Conservation (phyloP, 495 filamentous ascomycete genomes). For the Podospora pseudopauciseta region DNA sequence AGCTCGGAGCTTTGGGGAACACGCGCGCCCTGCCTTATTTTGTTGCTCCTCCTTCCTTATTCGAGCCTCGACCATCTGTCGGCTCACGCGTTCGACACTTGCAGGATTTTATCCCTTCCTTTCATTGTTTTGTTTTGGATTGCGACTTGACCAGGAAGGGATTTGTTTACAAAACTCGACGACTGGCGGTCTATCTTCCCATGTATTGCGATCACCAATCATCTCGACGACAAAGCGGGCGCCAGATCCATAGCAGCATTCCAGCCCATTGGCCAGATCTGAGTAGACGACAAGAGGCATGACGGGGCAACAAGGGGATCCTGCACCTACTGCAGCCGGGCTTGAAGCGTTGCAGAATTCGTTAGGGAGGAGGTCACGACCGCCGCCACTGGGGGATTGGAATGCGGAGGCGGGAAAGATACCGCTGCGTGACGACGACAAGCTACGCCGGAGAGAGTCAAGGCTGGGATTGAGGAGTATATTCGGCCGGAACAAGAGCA, state of each 20-base stretch:
- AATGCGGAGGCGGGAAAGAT: constrained; percentile 22
- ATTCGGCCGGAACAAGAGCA: constrained; percentile 40
- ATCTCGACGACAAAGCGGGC: background rate
- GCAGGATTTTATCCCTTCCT: constrained; percentile 5
- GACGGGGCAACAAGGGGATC: constrained; percentile 17
- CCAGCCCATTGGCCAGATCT: background rate
- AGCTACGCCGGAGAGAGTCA: constrained; percentile 43
- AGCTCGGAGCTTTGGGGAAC: constrained; percentile 13
- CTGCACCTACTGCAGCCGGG: constrained; percentile 23
- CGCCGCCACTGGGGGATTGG: constrained; percentile 20
- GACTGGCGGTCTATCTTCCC: background rate
- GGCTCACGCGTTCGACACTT: constrained; percentile 20
- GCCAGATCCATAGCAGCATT: constrained; percentile 1
- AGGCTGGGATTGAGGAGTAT: constrained; percentile 48
- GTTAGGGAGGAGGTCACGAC: constrained; percentile 23
- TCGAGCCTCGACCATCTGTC: background rate
- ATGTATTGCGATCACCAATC: background rate
- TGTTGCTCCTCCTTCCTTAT: constrained; percentile 16
- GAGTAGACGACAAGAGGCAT: constrained; percentile 16
- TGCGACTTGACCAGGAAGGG: background rate
- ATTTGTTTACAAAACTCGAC: background rate
- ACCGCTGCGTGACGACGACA: constrained; percentile 30
- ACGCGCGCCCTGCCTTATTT: constrained; percentile 25
- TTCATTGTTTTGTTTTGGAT: background rate
- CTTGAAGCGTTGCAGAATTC: constrained; percentile 21